phyloP scores from a whole-genome alignment of 148 eudicot genomes.

The Amaranthus cruentus region DNA sequence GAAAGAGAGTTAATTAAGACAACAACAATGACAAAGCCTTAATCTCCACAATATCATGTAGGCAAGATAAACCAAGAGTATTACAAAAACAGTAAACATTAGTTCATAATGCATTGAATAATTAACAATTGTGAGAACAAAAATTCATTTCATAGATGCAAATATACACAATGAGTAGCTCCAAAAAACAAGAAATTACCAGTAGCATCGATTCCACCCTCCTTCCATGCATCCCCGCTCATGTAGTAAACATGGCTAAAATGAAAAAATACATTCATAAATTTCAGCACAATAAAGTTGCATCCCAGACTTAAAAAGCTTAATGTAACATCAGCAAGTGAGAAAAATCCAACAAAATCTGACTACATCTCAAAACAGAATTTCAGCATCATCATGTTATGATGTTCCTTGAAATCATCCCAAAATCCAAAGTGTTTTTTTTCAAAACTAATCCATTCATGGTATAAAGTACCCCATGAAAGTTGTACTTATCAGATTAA shows the following conservation, averaged over 20 bases:
- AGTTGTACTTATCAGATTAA: too few species aligned
- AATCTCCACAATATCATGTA: too few species aligned
- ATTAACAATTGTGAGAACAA: not conserved
- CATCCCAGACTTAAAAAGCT: not conserved
- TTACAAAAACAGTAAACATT: not conserved
- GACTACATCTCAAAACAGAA: not conserved
- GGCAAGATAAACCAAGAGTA: too few species aligned
- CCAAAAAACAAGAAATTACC: constrained; percentile 48
- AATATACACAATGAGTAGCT: not conserved
- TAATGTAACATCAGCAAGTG: not conserved
- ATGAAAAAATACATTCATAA: constrained; percentile 12
- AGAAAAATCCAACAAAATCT: not conserved
- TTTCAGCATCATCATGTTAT: not conserved
- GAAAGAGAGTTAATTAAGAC: not conserved
- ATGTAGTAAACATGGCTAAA: constrained; percentile 94
- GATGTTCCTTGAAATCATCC: not conserved
- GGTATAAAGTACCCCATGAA: too few species aligned
- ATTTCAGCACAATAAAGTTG: not conserved
- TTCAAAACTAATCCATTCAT: too few species aligned
- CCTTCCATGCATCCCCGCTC: constrained; percentile 99
- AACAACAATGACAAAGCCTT: too few species aligned
- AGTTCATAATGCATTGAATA: not conserved
- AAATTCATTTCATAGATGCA: too few species aligned
- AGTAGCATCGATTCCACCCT: constrained; percentile 98
- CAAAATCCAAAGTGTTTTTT: too few species aligned